Evolutionary conservation across 495 filamentous ascomycete species (phyloP), one percentile per base, ranked within the genome.

Genomic region (Xylaria curta): DNA sequence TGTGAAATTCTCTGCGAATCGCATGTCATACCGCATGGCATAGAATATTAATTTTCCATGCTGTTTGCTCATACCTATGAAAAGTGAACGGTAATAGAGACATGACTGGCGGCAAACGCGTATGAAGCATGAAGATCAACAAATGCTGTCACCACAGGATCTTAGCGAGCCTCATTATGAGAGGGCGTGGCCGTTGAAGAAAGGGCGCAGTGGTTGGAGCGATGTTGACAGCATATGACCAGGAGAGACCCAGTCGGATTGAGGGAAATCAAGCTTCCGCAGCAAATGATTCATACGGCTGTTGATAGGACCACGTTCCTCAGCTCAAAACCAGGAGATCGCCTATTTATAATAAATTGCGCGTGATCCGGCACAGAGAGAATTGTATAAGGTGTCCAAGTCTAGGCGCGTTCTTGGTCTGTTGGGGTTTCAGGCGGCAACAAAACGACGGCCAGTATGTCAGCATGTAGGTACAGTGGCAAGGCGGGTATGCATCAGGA

Each of bases 231-330:
- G 47, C 46, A 40, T 28, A 69, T 69, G 68, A 69, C 31, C 33
- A 51, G 36, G 44, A 13, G 53, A 36, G 19, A 38, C 24, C 59
- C 68, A 54, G 54, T 44, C 54, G 46, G 47, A 53, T 40, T 9
- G 26, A n/a, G 10, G 26, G 54, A 3, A 63, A 13, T 63, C 38
- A 7, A 44, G 26, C 10, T 26, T 19, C 38, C 36, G 38, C 38
- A 26, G 60, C 60, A 63, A 63, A 44, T 5, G 9, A 44, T 26
- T 42, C 24, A 38, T n/a, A 56, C 1, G 33, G 53, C 9, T 0
- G 19, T 59, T 46, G 53, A 68, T 68, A 42, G 47, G 59, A 56
- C 68, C 68, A 70, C 68, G 68, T 70, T 70, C 59, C 15, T 42
- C 33, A 33, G 47, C 49, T 28, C 65, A 44, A 56, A 24, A 54